These are phyloP conservation scores for Buddleja alternifolia DNA, from an alignment of 257 asterid genomes.

Conservation along the genomic window DNA sequence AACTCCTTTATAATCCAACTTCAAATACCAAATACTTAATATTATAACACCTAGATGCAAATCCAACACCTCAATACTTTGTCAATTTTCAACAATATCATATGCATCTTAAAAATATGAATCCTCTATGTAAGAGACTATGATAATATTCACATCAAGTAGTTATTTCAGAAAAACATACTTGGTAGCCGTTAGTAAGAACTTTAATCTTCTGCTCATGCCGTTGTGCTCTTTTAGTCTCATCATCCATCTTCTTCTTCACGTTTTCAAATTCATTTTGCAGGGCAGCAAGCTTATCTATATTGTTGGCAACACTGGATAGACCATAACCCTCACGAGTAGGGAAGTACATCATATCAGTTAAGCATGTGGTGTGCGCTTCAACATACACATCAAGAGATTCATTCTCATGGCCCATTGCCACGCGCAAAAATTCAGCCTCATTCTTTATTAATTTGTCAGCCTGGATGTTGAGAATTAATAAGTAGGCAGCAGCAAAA, in stretches of 20 bases:
- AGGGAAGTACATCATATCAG: conserved; percentile 90
- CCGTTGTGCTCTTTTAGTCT: conserved; percentile 81
- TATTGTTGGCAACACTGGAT: conserved; percentile 86
- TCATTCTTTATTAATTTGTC: conserved; percentile 69
- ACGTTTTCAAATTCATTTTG: conserved; percentile 84
- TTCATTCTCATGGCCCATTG: conserved; percentile 91
- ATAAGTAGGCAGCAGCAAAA: background rate
- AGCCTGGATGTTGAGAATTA: conserved; percentile 53
- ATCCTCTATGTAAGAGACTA: conserved; percentile 11
- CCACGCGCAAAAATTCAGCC: conserved; percentile 55
- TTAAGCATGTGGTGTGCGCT: conserved; percentile 78
- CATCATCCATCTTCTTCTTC: conserved; percentile 88
- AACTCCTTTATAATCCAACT: background rate
- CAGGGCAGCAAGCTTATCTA: conserved; percentile 80
- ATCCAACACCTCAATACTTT: conserved; percentile 11
- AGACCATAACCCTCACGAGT: conserved; percentile 79
- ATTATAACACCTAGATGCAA: background rate
- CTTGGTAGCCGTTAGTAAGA: conserved; percentile 94
- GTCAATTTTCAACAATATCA: conserved; percentile 4
- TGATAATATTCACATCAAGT: conserved; percentile 19
- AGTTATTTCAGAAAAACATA: conserved; percentile 35
- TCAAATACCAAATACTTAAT: background rate
- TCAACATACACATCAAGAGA: conserved; percentile 77
- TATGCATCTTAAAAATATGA: conserved; percentile 5
- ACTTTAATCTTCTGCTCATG: conserved; percentile 88